Percentiles rank a stretch among this genome's conserved stretches.
Conservation (phyloP, 805 yeast species). For the Kockiozyma suomiensis region DNA sequence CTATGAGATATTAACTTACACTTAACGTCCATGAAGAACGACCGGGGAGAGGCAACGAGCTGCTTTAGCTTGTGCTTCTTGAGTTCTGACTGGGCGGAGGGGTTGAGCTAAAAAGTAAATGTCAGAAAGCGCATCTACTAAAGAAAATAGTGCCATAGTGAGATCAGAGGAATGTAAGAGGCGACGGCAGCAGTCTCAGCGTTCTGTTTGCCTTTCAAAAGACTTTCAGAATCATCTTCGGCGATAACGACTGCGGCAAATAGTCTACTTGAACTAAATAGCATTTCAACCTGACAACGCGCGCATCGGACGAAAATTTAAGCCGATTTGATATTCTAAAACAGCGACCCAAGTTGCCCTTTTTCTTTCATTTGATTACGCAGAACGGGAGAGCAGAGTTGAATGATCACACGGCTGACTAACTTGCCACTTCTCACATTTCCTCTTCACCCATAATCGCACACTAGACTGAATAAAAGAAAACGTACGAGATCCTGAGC, state of each 20-base stretch:
- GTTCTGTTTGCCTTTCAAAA: too few relatives aligned
- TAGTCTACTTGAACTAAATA: too few relatives aligned
- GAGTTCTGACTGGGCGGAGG: slow-evolving; percentile 95
- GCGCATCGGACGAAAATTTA: too few relatives aligned
- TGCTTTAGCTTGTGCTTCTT: slow-evolving; percentile 96
- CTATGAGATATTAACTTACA: slow-evolving; percentile 49
- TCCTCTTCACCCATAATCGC: not conserved
- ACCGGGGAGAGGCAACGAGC: slow-evolving; percentile 97
- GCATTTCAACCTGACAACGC: too few relatives aligned
- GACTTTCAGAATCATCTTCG: too few relatives aligned
- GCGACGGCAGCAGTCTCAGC: too few relatives aligned
- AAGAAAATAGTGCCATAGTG: not conserved
- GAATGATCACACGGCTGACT: not conserved
- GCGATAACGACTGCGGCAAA: too few relatives aligned
- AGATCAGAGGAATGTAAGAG: too few relatives aligned
- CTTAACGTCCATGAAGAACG: slow-evolving; percentile 99
- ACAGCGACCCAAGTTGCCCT: too few relatives aligned
- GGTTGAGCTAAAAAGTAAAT: slow-evolving; percentile 59
- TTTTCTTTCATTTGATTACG: not conserved
- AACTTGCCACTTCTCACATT: not conserved
- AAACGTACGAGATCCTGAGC: slow-evolving; percentile 39
- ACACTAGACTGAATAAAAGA: not conserved
- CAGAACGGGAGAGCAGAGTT: not conserved
- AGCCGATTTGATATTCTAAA: too few relatives aligned
- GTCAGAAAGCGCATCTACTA: not conserved